phyloP scores from a whole-genome alignment of 1,139 yeast genomes.

The Spencermartinsiella ligniputridi region DNA sequence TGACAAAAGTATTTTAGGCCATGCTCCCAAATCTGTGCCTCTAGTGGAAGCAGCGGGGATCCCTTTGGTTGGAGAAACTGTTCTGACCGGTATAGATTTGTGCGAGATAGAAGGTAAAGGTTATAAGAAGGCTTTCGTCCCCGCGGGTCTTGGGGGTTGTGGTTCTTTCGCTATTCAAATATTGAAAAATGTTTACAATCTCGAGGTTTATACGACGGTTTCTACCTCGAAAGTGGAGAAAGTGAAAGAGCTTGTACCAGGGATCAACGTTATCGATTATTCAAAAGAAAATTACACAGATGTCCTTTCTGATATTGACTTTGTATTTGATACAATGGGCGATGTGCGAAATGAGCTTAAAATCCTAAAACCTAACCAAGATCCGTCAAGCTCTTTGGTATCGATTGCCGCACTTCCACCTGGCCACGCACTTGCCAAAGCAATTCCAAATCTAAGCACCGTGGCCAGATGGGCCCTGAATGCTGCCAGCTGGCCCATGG shows the following conservation, averaged over 20 bases:
- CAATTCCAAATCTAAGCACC: not conserved
- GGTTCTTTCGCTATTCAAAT: conserved; percentile 10
- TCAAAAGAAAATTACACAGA: conserved; percentile 8
- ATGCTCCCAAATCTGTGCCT: conserved; percentile 7
- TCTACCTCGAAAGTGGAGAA: conserved; percentile 10
- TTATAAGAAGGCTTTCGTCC: conserved; percentile 9
- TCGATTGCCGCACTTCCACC: conserved; percentile 10
- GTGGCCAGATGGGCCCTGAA: conserved; percentile 1
- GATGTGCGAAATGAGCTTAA: conserved; percentile 10
- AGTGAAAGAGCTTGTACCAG: conserved; percentile 9
- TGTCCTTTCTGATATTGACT: conserved; percentile 7
- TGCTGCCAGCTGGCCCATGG: conserved; percentile 2
- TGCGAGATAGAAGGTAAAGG: conserved; percentile 5
- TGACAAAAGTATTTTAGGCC: conserved; percentile 1
- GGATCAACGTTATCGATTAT: conserved; percentile 9
- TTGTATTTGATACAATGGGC: conserved; percentile 11
- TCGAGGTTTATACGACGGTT: conserved; percentile 11
- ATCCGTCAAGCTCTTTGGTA: conserved; percentile 2
- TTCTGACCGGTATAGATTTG: conserved; percentile 3
- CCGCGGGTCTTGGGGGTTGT: conserved; percentile 12
- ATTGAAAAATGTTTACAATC: conserved; percentile 5
- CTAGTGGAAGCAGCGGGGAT: conserved; percentile 13
- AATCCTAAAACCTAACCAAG: conserved; percentile 2
- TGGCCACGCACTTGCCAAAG: conserved; percentile 1
- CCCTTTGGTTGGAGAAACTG: conserved; percentile 7